Conservation (phyloP, 2,329 filamentous ascomycete species). For the Botryotinia globosa region DNA sequence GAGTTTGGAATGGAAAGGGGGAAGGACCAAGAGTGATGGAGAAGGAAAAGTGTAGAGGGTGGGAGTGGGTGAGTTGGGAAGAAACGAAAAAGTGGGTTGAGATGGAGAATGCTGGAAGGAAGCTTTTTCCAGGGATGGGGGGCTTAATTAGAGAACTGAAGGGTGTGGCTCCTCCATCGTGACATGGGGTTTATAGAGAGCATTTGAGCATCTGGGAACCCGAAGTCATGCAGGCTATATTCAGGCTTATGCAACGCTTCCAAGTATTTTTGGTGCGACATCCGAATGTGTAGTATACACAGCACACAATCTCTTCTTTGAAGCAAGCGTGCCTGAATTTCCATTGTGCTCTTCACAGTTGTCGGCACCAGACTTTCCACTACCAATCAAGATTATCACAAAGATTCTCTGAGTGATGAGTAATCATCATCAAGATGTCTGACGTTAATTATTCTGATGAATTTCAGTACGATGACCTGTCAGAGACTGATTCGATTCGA, state of each 20-base stretch:
- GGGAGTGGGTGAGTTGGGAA: conserved; percentile 44
- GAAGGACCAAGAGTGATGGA: conserved; percentile 51
- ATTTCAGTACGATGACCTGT: background rate
- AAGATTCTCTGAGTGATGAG: background rate
- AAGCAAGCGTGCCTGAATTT: background rate
- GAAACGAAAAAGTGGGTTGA: conserved; percentile 7
- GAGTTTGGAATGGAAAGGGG: conserved; percentile 45
- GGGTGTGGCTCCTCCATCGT: background rate
- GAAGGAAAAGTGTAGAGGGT: conserved; percentile 52
- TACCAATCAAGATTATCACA: background rate
- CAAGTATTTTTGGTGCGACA: background rate
- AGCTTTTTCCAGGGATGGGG: conserved; percentile 4
- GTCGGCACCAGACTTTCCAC: background rate
- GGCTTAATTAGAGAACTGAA: background rate
- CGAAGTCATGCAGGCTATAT: background rate
- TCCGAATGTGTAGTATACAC: background rate
- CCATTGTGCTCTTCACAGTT: background rate
- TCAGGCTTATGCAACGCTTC: background rate
- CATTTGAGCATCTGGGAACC: no score
- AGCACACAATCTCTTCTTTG: background rate
- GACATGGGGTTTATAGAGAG: background rate
- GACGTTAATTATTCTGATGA: background rate
- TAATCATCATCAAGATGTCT: background rate
- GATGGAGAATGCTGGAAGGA: background rate
- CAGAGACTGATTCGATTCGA: background rate